Evolutionary conservation across 2,329 filamentous ascomycete genomes (phyloP).

Genomic region (Ceratocystis ficicola): DNA sequence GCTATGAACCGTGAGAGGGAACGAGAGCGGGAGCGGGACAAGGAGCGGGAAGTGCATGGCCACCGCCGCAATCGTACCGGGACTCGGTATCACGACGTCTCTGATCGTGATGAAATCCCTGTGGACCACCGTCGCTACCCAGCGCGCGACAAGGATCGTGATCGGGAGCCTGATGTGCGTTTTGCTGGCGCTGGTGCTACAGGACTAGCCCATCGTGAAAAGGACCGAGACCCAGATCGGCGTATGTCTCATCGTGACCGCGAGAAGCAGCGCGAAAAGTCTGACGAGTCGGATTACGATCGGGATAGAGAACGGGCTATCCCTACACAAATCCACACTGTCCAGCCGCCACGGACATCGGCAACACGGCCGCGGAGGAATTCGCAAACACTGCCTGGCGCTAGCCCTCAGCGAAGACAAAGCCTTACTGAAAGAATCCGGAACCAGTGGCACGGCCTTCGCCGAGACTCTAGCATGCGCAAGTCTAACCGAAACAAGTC

Average conservation of each 20-base stretch:
- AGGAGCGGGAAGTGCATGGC: slow-evolving; percentile 17
- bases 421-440: slow-evolving; percentile 19
- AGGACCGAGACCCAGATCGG: slow-evolving; percentile 4
- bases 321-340: not conserved
- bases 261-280: slow-evolving; percentile 13
- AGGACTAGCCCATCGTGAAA: slow-evolving; percentile 3
- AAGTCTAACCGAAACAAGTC: slow-evolving; percentile 17
- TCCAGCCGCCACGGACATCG: slow-evolving; percentile 6
- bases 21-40: slow-evolving; percentile 24
- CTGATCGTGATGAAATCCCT: slow-evolving; percentile 22
- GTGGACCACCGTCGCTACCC: slow-evolving; percentile 14
- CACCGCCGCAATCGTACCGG: slow-evolving; percentile 17
- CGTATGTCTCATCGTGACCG: slow-evolving; percentile 10
- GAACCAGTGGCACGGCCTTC: slow-evolving; percentile 14
- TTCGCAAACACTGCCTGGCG: slow-evolving; percentile 17
- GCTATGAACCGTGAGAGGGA: slow-evolving; percentile 7
- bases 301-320: slow-evolving; percentile 9
- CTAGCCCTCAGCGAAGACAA: slow-evolving; percentile 18
- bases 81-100: slow-evolving; percentile 16
- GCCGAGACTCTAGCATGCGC: slow-evolving; percentile 17
- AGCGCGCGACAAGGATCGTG: slow-evolving; percentile 23
- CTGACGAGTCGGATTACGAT: slow-evolving; percentile 19
- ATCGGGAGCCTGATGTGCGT: slow-evolving; percentile 21
- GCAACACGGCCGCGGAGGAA: slow-evolving; percentile 11
- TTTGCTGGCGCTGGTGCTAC: slow-evolving; percentile 11